Evolutionary conservation across 129 eudicot species (phyloP).

Genomic region (Flaveria sonorensis): DNA sequence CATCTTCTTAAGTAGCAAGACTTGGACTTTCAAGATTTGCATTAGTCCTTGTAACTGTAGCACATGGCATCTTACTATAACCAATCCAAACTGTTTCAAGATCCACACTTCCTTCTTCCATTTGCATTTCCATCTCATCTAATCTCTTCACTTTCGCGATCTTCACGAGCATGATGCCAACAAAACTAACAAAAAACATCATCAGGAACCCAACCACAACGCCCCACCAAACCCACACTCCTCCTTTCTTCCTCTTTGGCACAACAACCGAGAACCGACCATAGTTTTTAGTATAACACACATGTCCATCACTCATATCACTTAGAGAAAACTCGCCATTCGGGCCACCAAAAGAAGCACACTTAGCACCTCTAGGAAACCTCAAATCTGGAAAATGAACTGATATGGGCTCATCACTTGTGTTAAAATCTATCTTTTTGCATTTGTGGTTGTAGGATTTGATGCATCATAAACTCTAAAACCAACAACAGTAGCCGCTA

Average conservation of each 20-base stretch:
- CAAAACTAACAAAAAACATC: constrained; percentile 31
- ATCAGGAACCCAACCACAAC: constrained; percentile 39
- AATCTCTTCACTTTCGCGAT: constrained; percentile 34
- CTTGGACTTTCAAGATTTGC: constrained; percentile 51
- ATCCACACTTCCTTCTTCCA: constrained; percentile 48
- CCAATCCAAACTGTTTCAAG: constrained; percentile 61
- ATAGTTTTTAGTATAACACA: constrained; percentile 45
- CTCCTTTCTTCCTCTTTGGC: constrained; percentile 37
- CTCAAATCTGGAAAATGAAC: constrained; percentile 39
- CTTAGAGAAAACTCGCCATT: constrained; percentile 35
- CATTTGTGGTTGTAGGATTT: constrained; percentile 22
- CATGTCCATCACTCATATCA: constrained; percentile 33
- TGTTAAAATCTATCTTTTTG: constrained; percentile 48
- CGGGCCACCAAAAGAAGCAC: constrained; percentile 49
- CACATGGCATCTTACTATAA: constrained; percentile 63
- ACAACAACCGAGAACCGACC: constrained; percentile 56
- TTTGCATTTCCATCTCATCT: constrained; percentile 48
- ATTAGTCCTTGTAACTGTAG: constrained; percentile 61
- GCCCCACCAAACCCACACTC: constrained; percentile 41
- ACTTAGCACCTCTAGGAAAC: constrained; percentile 28
- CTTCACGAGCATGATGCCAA: constrained; percentile 37
- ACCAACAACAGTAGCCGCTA: constrained; percentile 55
- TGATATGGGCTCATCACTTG: constrained; percentile 45
- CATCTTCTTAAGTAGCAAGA: constrained; percentile 21
- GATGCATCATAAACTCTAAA: constrained; percentile 65